Conservation (phyloP, 352 stramenopile species). For the Phytophthora quininea region DNA sequence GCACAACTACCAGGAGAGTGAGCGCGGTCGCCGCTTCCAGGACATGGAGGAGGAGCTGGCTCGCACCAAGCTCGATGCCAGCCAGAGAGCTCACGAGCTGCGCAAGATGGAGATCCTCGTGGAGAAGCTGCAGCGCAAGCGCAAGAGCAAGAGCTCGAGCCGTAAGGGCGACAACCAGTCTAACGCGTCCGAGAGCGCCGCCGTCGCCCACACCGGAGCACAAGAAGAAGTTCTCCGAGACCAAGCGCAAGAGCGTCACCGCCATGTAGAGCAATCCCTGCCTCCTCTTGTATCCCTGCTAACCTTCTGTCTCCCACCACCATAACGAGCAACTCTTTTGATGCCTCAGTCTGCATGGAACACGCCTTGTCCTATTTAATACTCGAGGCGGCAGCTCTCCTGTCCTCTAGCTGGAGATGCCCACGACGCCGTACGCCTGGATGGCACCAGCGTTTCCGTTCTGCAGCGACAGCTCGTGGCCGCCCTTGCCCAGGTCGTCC, state of each 20-base stretch:
- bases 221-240: slow-evolving; percentile 26
- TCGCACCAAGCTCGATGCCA: slow-evolving; percentile 56
- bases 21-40: slow-evolving; percentile 61
- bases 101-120: slow-evolving; percentile 51
- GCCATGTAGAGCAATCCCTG: not conserved
- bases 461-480: slow-evolving; percentile 95
- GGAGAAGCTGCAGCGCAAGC: slow-evolving; percentile 44
- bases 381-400: slow-evolving; percentile 7
- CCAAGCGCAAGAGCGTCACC: slow-evolving; percentile 23
- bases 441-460: slow-evolving; percentile 96
- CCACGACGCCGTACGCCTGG: slow-evolving; percentile 92
- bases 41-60: slow-evolving; percentile 71
- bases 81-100: slow-evolving; percentile 53
- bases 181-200: slow-evolving; percentile 28
- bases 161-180: slow-evolving; percentile 37
- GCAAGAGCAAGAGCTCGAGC: slow-evolving; percentile 42
- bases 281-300: slow-evolving; percentile 1
- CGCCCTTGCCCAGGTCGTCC: slow-evolving; percentile 96
- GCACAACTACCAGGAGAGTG: slow-evolving; percentile 74
- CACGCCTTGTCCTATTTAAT: slow-evolving; percentile 36
- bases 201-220: slow-evolving; percentile 25
- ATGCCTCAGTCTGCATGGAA: slow-evolving; percentile 14
- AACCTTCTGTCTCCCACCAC: not conserved
- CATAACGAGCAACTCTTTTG: not conserved
- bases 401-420: slow-evolving; percentile 82